These are phyloP conservation scores for Saraca asoca DNA, from an alignment of 331 rosid genomes.

Conservation along the genomic window DNA sequence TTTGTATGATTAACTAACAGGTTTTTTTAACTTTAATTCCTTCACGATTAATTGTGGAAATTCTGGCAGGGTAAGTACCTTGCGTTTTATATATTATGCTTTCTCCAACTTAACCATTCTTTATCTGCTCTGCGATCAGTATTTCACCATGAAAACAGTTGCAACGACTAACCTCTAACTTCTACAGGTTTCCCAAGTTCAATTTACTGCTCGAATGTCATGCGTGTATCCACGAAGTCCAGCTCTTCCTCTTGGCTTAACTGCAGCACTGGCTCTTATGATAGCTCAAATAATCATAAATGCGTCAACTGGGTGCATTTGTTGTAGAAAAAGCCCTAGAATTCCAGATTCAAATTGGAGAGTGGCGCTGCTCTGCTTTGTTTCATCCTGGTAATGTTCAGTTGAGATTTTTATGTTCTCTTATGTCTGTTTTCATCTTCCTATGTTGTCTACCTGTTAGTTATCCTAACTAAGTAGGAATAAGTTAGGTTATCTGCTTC, in stretches of 20 bases:
- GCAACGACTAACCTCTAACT: not conserved
- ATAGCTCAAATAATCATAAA: constrained; percentile 62
- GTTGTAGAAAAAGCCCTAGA: constrained; percentile 59
- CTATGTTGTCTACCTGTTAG: constrained; percentile 10
- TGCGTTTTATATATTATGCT: not conserved
- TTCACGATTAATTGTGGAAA: constrained; percentile 3
- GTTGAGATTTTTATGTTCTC: not conserved
- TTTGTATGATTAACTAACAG: too few species aligned
- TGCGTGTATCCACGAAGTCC: constrained; percentile 72
- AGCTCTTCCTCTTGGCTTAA: constrained; percentile 80
- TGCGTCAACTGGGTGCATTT: constrained; percentile 73
- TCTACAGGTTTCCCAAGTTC: constrained; percentile 66
- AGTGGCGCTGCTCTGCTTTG: constrained; percentile 65
- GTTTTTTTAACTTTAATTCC: not conserved
- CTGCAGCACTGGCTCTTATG: constrained; percentile 74
- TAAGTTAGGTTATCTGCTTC: not conserved
- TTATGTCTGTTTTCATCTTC: constrained; percentile 14
- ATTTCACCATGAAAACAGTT: constrained; percentile 3
- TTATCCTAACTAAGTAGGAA: constrained; percentile 1
- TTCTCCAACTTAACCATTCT: constrained; percentile 4
- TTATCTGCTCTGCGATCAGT: constrained; percentile 14
- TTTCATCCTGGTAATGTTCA: constrained; percentile 70
- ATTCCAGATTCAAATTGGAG: constrained; percentile 62
- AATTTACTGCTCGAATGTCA: constrained; percentile 10
- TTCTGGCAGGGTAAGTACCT: not conserved